A percentile compares a stretch with the other conserved stretches of the same genome.
Conservation (phyloP, 2,329 filamentous ascomycete species). For the Penicillium sp. region DNA sequence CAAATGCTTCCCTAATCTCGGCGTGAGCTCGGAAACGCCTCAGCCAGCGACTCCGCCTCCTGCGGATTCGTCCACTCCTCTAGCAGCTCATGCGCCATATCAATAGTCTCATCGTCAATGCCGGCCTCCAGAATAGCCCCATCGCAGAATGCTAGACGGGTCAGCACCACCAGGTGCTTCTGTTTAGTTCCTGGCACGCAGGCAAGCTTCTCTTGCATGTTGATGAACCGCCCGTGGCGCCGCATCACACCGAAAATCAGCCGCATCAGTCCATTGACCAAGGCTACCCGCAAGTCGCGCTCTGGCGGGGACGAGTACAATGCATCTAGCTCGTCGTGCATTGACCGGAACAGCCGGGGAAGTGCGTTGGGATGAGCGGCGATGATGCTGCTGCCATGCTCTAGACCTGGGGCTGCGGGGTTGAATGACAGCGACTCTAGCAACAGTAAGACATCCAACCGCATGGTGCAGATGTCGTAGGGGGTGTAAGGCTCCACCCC, state of each 20-base stretch:
- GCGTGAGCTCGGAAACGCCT: slow-evolving; percentile 44
- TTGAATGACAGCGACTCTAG: slow-evolving; percentile 44
- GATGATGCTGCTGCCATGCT: slow-evolving; percentile 61
- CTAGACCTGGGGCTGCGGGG: slow-evolving; percentile 58
- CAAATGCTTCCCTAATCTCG: slow-evolving; percentile 19
- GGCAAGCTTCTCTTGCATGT: slow-evolving; percentile 70
- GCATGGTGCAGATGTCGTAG: slow-evolving; percentile 42
- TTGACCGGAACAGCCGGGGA: slow-evolving; percentile 70
- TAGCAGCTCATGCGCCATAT: slow-evolving; percentile 77
- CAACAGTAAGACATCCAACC: slow-evolving; percentile 45
- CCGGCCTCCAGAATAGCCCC: slow-evolving; percentile 73
- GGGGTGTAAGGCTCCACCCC: slow-evolving; percentile 41
- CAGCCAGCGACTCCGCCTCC: slow-evolving; percentile 62
- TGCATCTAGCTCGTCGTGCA: slow-evolving; percentile 68
- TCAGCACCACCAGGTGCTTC: slow-evolving; percentile 77
- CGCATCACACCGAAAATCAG: slow-evolving; percentile 61
- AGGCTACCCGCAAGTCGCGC: slow-evolving; percentile 46
- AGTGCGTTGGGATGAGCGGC: slow-evolving; percentile 67
- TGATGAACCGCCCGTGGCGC: slow-evolving; percentile 60
- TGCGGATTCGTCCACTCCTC: slow-evolving; percentile 80
- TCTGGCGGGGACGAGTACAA: slow-evolving; percentile 56
- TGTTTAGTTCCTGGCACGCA: slow-evolving; percentile 71
- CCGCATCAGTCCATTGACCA: slow-evolving; percentile 61
- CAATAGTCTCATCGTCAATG: slow-evolving; percentile 73
- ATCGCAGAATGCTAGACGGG: slow-evolving; percentile 81